Evolutionary conservation across 2,329 filamentous ascomycete species (phyloP), one percentile per base, ranked within the genome.

Genomic region (Phialocephala sp.): DNA sequence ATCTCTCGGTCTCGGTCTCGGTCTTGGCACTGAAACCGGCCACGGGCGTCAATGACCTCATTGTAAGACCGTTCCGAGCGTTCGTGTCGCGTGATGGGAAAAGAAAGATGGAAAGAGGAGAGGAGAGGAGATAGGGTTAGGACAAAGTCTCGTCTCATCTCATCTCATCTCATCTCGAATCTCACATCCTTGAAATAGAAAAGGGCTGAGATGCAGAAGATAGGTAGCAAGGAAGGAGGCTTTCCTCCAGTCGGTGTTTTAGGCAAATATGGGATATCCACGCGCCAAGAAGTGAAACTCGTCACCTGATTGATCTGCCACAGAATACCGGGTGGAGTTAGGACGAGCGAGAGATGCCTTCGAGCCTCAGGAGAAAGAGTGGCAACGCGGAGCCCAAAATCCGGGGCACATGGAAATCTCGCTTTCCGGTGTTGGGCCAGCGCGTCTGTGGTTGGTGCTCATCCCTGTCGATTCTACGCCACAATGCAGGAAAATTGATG

Each of bases 341-440:
- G 4, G 20, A 15, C 11, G 47, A 27, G 24, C 20, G 35, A 27
- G 12, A 1, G 14, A 14, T 8, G 11, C 4, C 27, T n/a, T 54
- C 12, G 14, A 12, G 8, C 18, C 12, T 18, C 22, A 27, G 24
- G 24, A 27, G 9, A 4, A 35, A 35, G 14, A 8, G 24, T 54
- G 27, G 50, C 50, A 22, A 22, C 15, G 50, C 9, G 22, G 20
- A 14, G 8, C 3, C 22, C n/a, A 45, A 32, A 63, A 58, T 63
- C 54, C 54, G 61, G 61, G 55, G 61, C 50, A 63, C n/a, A 54
- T 58, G 60, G 54, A 63, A 47, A 37, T 57, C 32, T 22, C 14
- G 32, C 41, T 58, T 63, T 63, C 39, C 61, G 52, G 32, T 63
- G 61, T 63, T 63, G 35, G 50, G 18, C 22, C 2, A 8, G 4